Evolutionary conservation across 805 yeast species (phyloP).

Genomic region (Candida silvicultrix): DNA sequence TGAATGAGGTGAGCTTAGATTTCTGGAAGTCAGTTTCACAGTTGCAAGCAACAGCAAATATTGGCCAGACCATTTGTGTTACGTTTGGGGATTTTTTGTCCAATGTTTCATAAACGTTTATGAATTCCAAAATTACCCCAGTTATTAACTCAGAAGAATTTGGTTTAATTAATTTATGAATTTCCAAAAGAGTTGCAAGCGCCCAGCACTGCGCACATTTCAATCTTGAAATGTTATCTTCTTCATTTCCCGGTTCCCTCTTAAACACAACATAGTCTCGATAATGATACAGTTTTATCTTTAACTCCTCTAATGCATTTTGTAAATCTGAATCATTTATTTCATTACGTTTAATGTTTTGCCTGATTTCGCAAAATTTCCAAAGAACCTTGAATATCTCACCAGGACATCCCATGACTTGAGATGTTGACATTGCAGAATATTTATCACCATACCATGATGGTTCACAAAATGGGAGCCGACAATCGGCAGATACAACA

Average conservation of each 20-base stretch:
- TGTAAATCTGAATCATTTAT: slow-evolving; percentile 3
- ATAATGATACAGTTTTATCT: slow-evolving; percentile 32
- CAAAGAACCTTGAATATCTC: slow-evolving; percentile 44
- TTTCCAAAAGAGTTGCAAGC: slow-evolving; percentile 28
- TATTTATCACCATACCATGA: slow-evolving; percentile 44
- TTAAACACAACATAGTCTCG: slow-evolving; percentile 37
- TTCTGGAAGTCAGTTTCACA: slow-evolving; percentile 30
- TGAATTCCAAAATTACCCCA: slow-evolving; percentile 37
- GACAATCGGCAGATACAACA: slow-evolving; percentile 48
- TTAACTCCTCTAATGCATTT: slow-evolving; percentile 27
- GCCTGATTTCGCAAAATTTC: slow-evolving; percentile 34
- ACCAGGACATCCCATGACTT: slow-evolving; percentile 57
- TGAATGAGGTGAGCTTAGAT: slow-evolving; percentile 23
- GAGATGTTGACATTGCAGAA: slow-evolving; percentile 39
- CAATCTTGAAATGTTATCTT: slow-evolving; percentile 22
- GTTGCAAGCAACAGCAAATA: slow-evolving; percentile 43
- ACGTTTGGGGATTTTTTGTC: slow-evolving; percentile 39
- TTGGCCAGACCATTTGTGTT: slow-evolving; percentile 62
- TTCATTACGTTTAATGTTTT: slow-evolving; percentile 17
- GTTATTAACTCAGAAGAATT: slow-evolving; percentile 24
- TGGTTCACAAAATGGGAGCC: slow-evolving; percentile 46
- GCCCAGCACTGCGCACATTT: slow-evolving; percentile 57
- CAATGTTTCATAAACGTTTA: slow-evolving; percentile 39
- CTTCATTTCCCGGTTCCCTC: slow-evolving; percentile 26
- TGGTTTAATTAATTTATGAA: slow-evolving; percentile 27